Evolutionary conservation across 192 early-diverging fungal genomes (phyloP).

Genomic region (Podila verticillata): DNA sequence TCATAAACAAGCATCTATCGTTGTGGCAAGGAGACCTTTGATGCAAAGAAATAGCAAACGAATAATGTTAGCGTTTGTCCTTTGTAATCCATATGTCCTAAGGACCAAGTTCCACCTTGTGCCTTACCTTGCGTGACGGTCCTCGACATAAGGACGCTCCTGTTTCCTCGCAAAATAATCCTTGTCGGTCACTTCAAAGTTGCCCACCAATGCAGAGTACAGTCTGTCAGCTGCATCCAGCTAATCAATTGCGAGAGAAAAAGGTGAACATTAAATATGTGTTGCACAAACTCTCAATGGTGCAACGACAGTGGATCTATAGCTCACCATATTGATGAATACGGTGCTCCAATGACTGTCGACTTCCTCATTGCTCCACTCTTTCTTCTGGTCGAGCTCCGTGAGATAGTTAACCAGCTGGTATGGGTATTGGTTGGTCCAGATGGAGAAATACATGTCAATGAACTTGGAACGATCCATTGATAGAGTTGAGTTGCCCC

Average conservation of each 20-base stretch:
- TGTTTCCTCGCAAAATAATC: constrained; percentile 56
- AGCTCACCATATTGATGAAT: constrained; percentile 45
- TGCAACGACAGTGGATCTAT: neutral
- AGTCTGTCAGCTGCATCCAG: constrained; percentile 57
- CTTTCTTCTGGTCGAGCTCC: constrained; percentile 43
- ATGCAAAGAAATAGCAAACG: neutral
- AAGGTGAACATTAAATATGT: neutral
- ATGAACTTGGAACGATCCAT: constrained; percentile 53
- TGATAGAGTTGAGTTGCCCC: constrained; percentile 49
- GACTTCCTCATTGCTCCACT: constrained; percentile 36
- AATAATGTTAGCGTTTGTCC: neutral
- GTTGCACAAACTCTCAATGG: neutral
- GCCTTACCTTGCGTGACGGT: constrained; percentile 52
- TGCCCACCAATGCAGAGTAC: constrained; percentile 47
- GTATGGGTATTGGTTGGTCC: constrained; percentile 66
- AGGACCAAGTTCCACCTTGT: neutral
- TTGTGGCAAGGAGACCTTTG: constrained; percentile 59
- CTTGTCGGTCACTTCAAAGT: constrained; percentile 35
- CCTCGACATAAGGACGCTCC: constrained; percentile 35
- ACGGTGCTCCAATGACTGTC: constrained; percentile 49
- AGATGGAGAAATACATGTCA: constrained; percentile 62
- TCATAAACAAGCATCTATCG: constrained; percentile 60
- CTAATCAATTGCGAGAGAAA: constrained; percentile 6
- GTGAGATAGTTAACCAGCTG: constrained; percentile 54
- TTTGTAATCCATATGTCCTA: too few relatives aligned